Base-by-base conservation (phyloP, 2,329 filamentous ascomycete species). In the Fusarium avenaceum region DNA sequence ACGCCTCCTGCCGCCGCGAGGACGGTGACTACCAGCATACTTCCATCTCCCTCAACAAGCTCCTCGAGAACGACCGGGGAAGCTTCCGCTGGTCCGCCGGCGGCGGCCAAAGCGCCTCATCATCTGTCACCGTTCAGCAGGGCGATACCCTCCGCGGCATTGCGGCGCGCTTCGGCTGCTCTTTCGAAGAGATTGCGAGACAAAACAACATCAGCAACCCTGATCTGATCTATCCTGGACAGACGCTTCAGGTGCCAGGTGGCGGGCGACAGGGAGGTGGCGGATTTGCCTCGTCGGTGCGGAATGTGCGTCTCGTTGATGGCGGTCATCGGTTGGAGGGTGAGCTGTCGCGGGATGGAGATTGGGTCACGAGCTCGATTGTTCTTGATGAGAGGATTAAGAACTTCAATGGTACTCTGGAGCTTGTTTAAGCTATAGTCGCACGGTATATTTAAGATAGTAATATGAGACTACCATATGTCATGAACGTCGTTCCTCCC, bases 111-210 rank as follows among this genome's bases (percentile, higher is more conserved):
- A 58, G 72, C 10, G 60, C 72, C 55, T 53, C 58, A 11, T 67
- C 62, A 2, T 75, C 63, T 42, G 71, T 79, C 22, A 80, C 79
- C 0, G 80, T 82, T 9, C 78, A 81, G 75, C 74, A 74, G 14
- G 81, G 81, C 11, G 80, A 82, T 44, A 82, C 80, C 4, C 77
- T 82, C 8, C 76, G 80, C 11, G 70, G 71, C 19, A 82, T 82
- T 32, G 80, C 76, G 5, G 67, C 63, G 13, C 74, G 74, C 3
- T 76, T 76, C 49, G 72, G 73, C 50, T 70, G 70, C 47, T 74
- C 72, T 17, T 81, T 76, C 35, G 78, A 82, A 33, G 80, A 81
- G 24, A 76, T 82, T 38, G 80, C 79, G 11, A 70, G 77, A 20
- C 73, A 72, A 33, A 82, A 82, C 66, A 75, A 74, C 65, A 78